Evolutionary conservation across 257 asterid genomes (phyloP).

Genomic region (Gentiana dahurica): DNA sequence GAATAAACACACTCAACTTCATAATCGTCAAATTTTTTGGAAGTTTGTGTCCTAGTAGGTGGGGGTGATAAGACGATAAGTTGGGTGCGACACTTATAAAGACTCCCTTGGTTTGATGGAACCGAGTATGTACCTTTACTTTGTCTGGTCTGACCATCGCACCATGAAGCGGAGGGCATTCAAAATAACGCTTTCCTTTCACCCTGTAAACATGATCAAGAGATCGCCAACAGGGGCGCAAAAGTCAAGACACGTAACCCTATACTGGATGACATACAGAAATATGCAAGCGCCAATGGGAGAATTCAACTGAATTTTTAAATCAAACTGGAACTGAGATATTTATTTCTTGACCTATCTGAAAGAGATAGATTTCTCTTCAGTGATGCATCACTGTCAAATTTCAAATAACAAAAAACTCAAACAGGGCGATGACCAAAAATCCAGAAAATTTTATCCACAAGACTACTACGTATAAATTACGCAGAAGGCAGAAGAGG

Average conservation of each 20-base stretch:
- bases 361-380: too few species aligned
- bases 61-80: too few species aligned
- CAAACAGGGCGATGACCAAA: too few species aligned
- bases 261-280: neutral
- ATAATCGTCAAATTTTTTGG: neutral
- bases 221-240: neutral
- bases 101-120: neutral
- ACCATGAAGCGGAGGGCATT: constrained; percentile 82
- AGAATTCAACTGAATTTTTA: too few species aligned
- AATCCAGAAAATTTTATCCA: too few species aligned
- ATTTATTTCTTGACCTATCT: too few species aligned
- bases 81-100: neutral
- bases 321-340: too few species aligned
- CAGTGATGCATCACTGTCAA: too few species aligned
- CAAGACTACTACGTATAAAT: too few species aligned
- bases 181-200: constrained; percentile 83
- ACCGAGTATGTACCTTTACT: constrained; percentile 46
- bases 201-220: constrained; percentile 37
- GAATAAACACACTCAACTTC: neutral
- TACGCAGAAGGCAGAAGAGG: too few species aligned
- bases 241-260: neutral
- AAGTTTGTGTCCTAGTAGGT: neutral
- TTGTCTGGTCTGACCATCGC: constrained; percentile 89
- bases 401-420: too few species aligned
- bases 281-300: neutral